Base-by-base conservation (phyloP, 306 rosid species). In the Hylodesmum podocarpum region DNA sequence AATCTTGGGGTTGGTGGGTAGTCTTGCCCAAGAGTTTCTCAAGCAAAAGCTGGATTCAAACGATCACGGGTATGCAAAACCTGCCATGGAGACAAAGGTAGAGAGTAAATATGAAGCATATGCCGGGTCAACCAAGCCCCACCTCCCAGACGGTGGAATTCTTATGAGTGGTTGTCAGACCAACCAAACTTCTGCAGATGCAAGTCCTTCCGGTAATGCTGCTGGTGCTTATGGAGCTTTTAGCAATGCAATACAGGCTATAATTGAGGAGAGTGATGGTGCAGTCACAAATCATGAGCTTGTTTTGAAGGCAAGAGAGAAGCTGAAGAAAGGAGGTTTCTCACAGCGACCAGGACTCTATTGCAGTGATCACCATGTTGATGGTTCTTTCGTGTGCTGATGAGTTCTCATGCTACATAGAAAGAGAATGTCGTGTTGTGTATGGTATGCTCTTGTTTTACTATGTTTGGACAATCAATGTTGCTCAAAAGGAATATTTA, bases 91-190 rank as follows among this genome's bases (percentile, higher is more conserved):
- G 6, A 84, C 98, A 24, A 4, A 79, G 1, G 85, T 91, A 6
- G 89, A 83, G 0, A 80, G 86, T 77, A 91, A 91, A 82, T 71
- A 88, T 4, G 98, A 94, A 79, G 97, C 76, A 6, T 94, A 94
- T 58, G 97, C 98, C 0, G 97, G 97, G 55, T 81, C 94, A 4
- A n/a, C 70, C 27, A 91, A 59, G 66, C 88, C 91, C 0, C 78
- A 79, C 22, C 73, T 90, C 24, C 93, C 91, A 0, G 80, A 78
- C 1, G 86, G 87, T 31, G 97, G 96, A 29, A 88, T 94, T 78
- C 85, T 94, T 70, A 70, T 94, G 37, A 94, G 97, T 4, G 98
- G 98, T 34, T 94, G 98, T 71, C 97, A 94, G 72, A 91, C 91
- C 0, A 79, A 88, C 80, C 92, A 94, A 66, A 94, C 98, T 14